A percentile compares a stretch with the other conserved stretches of the same genome.
phyloP scores from a whole-genome alignment of 257 asterid genomes.

The Gardenia jasminoides region DNA sequence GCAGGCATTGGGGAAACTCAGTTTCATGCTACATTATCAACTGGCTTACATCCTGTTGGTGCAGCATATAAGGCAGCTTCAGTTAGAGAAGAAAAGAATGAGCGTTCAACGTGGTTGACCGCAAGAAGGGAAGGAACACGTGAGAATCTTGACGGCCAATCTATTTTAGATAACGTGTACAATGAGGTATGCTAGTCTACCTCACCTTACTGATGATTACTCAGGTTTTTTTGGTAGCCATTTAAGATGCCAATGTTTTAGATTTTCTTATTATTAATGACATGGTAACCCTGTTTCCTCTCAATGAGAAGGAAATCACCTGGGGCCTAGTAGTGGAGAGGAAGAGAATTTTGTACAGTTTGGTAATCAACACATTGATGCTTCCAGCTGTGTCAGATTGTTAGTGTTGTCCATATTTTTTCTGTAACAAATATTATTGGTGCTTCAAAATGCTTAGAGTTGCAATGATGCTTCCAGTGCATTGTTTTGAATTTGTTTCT shows the following conservation, averaged over 20 bases:
- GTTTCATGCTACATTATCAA: slow-evolving; percentile 66
- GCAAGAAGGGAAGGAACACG: slow-evolving; percentile 48
- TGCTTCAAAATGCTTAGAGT: background rate
- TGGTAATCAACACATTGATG: background rate
- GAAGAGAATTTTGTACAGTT: background rate
- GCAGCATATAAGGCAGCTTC: slow-evolving; percentile 60
- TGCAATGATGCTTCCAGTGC: background rate
- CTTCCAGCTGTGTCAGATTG: background rate
- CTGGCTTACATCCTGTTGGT: slow-evolving; percentile 75
- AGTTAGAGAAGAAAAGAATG: slow-evolving; percentile 37
- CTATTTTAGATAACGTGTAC: slow-evolving; percentile 56
- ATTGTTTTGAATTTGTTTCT: no score
- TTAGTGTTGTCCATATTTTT: background rate
- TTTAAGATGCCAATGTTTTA: background rate
- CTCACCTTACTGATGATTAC: background rate
- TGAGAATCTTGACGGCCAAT: slow-evolving; percentile 66
- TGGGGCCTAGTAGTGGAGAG: background rate
- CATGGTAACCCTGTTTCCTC: background rate
- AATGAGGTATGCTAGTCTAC: slow-evolving; percentile 46
- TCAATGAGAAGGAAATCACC: background rate
- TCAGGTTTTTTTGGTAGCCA: background rate
- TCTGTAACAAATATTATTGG: background rate
- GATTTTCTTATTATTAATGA: background rate
- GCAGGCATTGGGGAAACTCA: slow-evolving; percentile 71
- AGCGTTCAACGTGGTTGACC: slow-evolving; percentile 58